Evolutionary conservation across 148 eudicot genomes (phyloP), one percentile per base, ranked within the genome.

Genomic region (Pouteria glomerata): DNA sequence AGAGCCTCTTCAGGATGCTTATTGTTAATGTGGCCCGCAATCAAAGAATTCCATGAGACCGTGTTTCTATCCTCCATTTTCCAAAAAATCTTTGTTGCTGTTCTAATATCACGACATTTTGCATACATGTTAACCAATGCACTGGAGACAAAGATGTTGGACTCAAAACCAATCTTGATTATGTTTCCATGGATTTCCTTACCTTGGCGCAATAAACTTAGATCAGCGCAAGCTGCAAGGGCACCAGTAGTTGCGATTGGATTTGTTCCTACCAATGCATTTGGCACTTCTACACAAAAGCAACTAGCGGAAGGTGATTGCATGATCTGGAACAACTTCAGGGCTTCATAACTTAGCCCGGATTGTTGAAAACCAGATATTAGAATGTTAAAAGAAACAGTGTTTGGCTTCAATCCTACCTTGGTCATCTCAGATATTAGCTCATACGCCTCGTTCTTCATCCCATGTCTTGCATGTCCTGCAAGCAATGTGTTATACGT

Each of bases 41-140:
- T 74, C 69, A 87, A 57, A 27, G 79, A 65, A 75, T 84, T 87
- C 90, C 90, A 87, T 15, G 80, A 74, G 63, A 87, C 77, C 1
- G 85, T 77, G 27, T 82, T 87, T 77, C 65, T 76, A 52, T 73
- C 76, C 64, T 77, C 55, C 19, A 71, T 70, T 66, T 82, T 81
- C 80, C 79, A 79, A 76, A 85, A 85, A 27, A 83, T 76, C 72
- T 85, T 70, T 29, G 63, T 60, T 33, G 91, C 91, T 62, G 76
- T 75, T 52, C 73, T 70, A 31, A 81, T 73, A 30, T 82, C 83
- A 51, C 63, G 21, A 60, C 86, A 82, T 77, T 87, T 87, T 18
- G 85, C 82, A 47, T 87, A 87, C 89, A 79, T 78, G 64, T 83
- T 85, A 74, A 87, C 81, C 79, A 85, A 69, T 48, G 87, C 78